Evolutionary conservation across 257 asterid genomes (phyloP), one percentile per base, ranked within the genome.

Genomic region (Lycium ferocissimum): DNA sequence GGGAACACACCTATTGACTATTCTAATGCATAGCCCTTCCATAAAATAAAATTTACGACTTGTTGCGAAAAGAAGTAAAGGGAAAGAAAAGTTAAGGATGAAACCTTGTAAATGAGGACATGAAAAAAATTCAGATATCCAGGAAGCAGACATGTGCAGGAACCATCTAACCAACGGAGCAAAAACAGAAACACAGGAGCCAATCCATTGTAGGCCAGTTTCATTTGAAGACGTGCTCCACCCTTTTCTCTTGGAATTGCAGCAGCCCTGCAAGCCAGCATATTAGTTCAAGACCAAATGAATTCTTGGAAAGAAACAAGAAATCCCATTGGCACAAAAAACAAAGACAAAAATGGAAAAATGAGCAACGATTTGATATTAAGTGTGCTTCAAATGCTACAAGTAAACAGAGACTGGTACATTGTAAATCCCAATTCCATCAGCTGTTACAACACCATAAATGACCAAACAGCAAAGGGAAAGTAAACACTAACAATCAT

Each of bases 211-310:
- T 90, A 93, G 76, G 92, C 97, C 90, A 95, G 81, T 81, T 94
- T 94, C 99, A 95, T 95, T 67, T 92, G 99, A 81, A 95, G 88
- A 35, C 91, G 92, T 13, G 92, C 92, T 66, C 97, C 93, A 26
- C 97, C 95, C 87, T 92, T 94, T 5, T 92, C 95, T 86, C 92
- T 93, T 1, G 99, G 99, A 88, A 95, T 92, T 56, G 91, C 95
- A 57, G 95, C 93, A 75, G 97, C 96, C 91, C 99, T 95, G 87
- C 15, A 85, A 86, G 35, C 57, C 85, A 76, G 85, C 61, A 43
- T 43, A 81, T 73, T 69, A 70, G 63, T 7, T 76, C 10, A 51
- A 26, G 26, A 76, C 63, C 5, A 51, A 51, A 76, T 14, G 82
- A 76, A 26, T 76, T 75, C 43, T 47, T 20, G 12, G 17, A 75